Base-by-base conservation (phyloP, 345 rosid species). In the Litchi chinensis region DNA sequence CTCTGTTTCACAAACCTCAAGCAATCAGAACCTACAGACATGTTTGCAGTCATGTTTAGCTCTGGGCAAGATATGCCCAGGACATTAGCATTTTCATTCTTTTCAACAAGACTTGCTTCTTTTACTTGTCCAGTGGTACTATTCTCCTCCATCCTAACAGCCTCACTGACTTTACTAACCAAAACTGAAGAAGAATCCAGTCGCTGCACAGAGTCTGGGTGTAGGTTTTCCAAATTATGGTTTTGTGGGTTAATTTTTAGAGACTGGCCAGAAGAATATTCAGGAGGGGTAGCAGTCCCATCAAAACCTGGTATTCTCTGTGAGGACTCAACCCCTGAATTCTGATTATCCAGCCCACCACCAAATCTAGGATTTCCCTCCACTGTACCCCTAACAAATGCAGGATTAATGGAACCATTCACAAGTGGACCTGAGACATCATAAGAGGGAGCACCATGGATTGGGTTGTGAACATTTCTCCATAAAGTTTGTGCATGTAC, bases 401-500 rank as follows among this genome's bases (percentile, higher is more conserved):
- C 78, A 71, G 89, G 87, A 79, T 84, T 92, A 76, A 78, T 83
- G 37, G 90, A 71, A 73, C 90, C 91, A 78, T 90, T 94, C 65
- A 83, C 68, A 82, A 95, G 72, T 79, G 82, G 37, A 89, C 80
- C 65, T 19, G 92, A 85, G 48, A 82, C 77, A 68, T 90, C 97
- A 79, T 75, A 75, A 76, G 91, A 64, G 69, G 92, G 84, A 78
- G 87, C 78, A 26, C 91, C 92, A 81, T 79, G 86, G 40, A 75
- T 70, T 18, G 90, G 88, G 81, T 82, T 92, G 75, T 88, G 88
- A 82, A 65, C 81, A 79, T 95, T 90, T 87, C 91, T 88, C 99
- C 97, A 85, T 44, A 85, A 65, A 67, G 79, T 78, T 75, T 89
- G 95, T 8, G 83, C 80, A 73, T 84, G 89, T 71, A 79, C 76